A percentile compares a stretch with the other conserved stretches of the same genome.
Evolutionary conservation across 2,329 filamentous ascomycete species (phyloP).

Genomic region (Apiospora malaysiana): DNA sequence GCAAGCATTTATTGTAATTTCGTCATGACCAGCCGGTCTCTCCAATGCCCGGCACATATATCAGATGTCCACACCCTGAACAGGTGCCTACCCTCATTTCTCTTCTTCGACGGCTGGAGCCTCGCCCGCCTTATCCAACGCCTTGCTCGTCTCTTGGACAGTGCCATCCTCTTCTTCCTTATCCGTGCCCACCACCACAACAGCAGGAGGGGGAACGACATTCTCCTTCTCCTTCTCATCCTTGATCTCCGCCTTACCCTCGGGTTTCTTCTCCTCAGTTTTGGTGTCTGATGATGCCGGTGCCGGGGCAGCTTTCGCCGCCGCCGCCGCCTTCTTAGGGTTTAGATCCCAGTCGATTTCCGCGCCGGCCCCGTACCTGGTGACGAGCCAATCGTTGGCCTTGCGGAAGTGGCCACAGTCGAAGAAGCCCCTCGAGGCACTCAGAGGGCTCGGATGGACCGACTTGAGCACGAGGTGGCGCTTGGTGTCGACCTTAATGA

Average conservation of each 20-base stretch:
- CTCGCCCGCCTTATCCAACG: conserved; percentile 38
- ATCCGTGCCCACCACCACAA: conserved; percentile 31
- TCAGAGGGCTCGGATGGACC: conserved; percentile 93
- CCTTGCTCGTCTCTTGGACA: conserved; percentile 37
- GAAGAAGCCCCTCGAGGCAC: conserved; percentile 81
- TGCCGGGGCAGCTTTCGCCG: neutral
- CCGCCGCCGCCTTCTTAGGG: conserved; percentile 29
- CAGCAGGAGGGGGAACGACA: conserved; percentile 25
- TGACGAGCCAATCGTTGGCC: conserved; percentile 83
- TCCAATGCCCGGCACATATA: neutral
- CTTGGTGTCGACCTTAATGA: conserved; percentile 72
- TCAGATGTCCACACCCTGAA: neutral
- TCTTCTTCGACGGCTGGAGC: conserved; percentile 23
- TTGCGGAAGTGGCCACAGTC: conserved; percentile 81
- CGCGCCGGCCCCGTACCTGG: conserved; percentile 78
- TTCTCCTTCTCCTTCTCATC: conserved; percentile 27
- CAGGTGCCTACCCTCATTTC: neutral
- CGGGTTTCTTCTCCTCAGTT: conserved; percentile 27
- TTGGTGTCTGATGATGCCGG: conserved; percentile 24
- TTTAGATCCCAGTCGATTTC: conserved; percentile 83
- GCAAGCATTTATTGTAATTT: neutral
- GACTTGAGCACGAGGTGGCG: conserved; percentile 84
- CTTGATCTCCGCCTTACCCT: conserved; percentile 22
- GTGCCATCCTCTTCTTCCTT: conserved; percentile 31
- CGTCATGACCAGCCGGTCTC: neutral